Conservation (phyloP, 1,139 yeast genomes). For the Hemisphaericaspora xylofermentans region DNA sequence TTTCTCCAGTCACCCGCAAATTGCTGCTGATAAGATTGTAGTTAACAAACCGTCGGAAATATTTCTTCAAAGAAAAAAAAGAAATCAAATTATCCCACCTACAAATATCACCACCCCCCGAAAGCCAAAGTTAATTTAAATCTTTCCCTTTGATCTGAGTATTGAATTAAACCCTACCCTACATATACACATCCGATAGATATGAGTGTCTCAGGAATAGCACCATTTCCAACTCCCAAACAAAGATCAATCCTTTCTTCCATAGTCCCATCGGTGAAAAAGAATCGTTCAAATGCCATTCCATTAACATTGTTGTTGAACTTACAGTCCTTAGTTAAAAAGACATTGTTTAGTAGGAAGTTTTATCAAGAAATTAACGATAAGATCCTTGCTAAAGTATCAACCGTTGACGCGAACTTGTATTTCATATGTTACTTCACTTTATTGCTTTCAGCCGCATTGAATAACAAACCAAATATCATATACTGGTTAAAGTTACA, state of each 20-base stretch:
- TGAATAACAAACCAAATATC: conserved; percentile 40
- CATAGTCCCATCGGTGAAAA: background rate
- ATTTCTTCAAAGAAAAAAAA: no score
- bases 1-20: no score
- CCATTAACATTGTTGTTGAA: conserved; percentile 22
- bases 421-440: conserved; percentile 48
- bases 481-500: conserved; percentile 30
- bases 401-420: conserved; percentile 41
- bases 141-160: no score
- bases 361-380: conserved; percentile 45
- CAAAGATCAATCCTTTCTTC: background rate
- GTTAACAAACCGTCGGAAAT: no score
- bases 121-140: no score
- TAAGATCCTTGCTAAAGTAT: conserved; percentile 34
- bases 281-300: conserved; percentile 2
- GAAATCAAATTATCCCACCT: no score
- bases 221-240: conserved; percentile 1
- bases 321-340: conserved; percentile 22
- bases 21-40: no score
- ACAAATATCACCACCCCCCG: no score
- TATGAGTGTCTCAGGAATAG: conserved; percentile 4
- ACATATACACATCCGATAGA: no score
- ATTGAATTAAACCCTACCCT: no score
- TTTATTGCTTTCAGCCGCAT: conserved; percentile 37
- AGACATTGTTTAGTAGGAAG: conserved; percentile 32